Conservation (phyloP, 2,329 filamentous ascomycete species). For the Rutstroemia sp. region DNA sequence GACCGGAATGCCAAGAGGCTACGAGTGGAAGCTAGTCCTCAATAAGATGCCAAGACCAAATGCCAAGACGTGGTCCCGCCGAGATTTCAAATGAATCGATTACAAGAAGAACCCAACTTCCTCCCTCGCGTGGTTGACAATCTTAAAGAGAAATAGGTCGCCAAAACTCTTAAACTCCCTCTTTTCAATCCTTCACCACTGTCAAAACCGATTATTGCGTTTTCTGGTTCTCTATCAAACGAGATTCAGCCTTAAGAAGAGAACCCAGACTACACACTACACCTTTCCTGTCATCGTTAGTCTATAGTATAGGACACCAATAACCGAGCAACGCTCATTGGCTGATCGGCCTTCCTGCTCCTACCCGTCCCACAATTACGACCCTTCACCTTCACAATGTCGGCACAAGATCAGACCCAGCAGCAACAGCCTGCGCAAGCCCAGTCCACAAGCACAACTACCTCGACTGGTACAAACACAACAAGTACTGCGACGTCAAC, state of each 20-base stretch:
- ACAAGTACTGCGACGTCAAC: constrained; percentile 11
- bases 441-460: background rate
- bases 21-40: background rate
- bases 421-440: constrained; percentile 6
- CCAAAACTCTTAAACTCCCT: background rate
- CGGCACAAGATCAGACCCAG: constrained; percentile 9
- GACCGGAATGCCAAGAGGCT: constrained; percentile 6
- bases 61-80: constrained; percentile 1
- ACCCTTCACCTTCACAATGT: background rate
- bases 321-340: constrained; percentile 6
- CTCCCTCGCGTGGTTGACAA: background rate
- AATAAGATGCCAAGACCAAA: background rate
- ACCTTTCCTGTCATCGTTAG: background rate
- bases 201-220: background rate
- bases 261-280: background rate
- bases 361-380: background rate
- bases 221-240: too few species aligned
- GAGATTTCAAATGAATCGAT: background rate
- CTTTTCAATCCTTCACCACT: background rate
- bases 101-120: constrained; percentile 7
- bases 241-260: background rate
- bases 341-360: background rate
- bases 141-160: background rate
- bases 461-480: constrained; percentile 10
- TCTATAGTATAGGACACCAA: background rate